Base-by-base conservation (phyloP, 2,329 filamentous ascomycete species). In the Stemphylium beticola region DNA sequence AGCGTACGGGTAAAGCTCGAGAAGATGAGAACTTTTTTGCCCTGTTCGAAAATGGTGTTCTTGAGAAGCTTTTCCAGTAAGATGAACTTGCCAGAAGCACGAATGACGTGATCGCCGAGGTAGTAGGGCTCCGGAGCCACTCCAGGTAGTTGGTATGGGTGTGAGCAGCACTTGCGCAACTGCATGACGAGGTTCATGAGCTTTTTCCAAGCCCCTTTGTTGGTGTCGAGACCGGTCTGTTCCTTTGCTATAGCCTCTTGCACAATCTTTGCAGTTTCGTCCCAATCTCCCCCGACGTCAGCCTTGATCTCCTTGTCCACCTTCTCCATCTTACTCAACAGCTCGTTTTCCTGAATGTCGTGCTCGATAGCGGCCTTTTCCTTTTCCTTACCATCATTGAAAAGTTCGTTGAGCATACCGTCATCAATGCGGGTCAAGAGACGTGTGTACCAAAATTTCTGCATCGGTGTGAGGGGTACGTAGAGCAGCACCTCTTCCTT, bases 211-310 rank as follows among this genome's bases (percentile, higher is more conserved):
- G 77, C 74, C 4, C 69, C 73, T 48, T 71, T 75, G 15, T 69
- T 74, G n/a, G 61, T 38, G 5, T 53, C 61, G 17, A 62, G 62
- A 17, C 66, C 64, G 7, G 71, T 64, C 22, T 74, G 66, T 49
- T 77, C 74, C 10, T 76, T 71, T 9, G 71, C 60, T 2, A 90
- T 51, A 90, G 97, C 79, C 93, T 96, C 76, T 91, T 93, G 83
- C 92, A 98, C 82, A 95, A 98, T 87, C 93, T 90, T 75, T 93
- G 93, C 79, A 89, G 93, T 78, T 96, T 96, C 55, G 10, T 77
- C 76, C 82, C 82, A 84, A 8, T 64, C 61, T 73, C 72, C 46
- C 24, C 44, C 34, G 31, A 44, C 10, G 5, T 42, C 64, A 38
- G n/a, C 49, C 46, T 24, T 68, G 34, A 41, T 53, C 4, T 66